phyloP scores from a whole-genome alignment of 1,284 basidiomycete species.

The Gomphus bonarii region DNA sequence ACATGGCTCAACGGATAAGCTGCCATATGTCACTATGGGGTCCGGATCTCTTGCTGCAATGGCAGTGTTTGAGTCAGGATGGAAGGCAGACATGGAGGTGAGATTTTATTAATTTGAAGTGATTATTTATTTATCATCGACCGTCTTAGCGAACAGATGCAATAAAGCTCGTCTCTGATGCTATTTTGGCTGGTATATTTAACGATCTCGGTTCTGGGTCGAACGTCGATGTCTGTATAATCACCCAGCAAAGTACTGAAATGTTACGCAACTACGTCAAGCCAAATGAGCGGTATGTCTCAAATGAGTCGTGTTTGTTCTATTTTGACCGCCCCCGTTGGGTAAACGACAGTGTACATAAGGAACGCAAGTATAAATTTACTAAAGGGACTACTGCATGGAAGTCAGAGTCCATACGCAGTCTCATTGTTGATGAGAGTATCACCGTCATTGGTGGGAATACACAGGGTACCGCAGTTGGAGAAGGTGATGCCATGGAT shows the following conservation, averaged over 20 bases:
- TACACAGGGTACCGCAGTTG: constrained; percentile 7
- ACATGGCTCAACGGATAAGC: constrained; percentile 96
- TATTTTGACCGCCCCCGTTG: background rate
- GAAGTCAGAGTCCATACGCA: constrained; percentile 71
- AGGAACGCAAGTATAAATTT: constrained; percentile 82
- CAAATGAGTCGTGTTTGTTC: background rate
- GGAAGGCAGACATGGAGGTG: constrained; percentile 79
- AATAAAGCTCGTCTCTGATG: constrained; percentile 74
- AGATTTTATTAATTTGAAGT: constrained; percentile 16
- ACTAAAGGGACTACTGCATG: constrained; percentile 80
- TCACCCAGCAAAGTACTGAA: constrained; percentile 75
- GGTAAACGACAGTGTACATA: constrained; percentile 35
- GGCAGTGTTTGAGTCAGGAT: constrained; percentile 91
- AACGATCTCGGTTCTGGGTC: constrained; percentile 98
- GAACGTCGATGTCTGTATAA: constrained; percentile 95
- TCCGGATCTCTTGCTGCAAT: constrained; percentile 94
- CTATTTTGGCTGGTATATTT: constrained; percentile 95
- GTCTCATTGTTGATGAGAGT: constrained; percentile 64
- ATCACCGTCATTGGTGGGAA: constrained; percentile 31
- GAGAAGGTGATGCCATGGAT: constrained; percentile 60
- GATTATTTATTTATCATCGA: background rate
- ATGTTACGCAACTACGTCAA: constrained; percentile 86
- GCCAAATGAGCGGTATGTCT: constrained; percentile 68
- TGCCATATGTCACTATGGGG: constrained; percentile 99
- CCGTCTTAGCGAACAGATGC: constrained; percentile 64